Evolutionary conservation across 495 filamentous ascomycete species (phyloP).

Genomic region (Parmelia sp.): DNA sequence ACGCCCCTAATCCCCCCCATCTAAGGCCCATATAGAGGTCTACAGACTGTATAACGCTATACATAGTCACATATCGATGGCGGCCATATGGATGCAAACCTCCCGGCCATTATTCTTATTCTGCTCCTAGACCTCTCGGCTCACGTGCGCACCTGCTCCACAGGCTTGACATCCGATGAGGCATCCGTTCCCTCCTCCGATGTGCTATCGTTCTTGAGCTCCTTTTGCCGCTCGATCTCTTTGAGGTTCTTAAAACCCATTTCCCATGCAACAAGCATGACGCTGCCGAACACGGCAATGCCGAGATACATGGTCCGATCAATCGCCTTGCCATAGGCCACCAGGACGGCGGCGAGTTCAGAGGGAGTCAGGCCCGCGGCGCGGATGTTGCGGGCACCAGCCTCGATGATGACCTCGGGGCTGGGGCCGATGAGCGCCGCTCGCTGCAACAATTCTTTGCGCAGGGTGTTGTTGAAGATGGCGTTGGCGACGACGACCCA

Average conservation of each 20-base stretch:
- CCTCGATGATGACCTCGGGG: constrained; percentile 41
- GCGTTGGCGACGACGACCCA: constrained; percentile 62
- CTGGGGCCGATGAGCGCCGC: constrained; percentile 29
- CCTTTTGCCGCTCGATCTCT: constrained; percentile 20
- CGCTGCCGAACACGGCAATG: constrained; percentile 25
- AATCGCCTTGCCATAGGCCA: constrained; percentile 57
- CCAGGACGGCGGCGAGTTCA: constrained; percentile 45
- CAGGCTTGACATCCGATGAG: constrained; percentile 25
- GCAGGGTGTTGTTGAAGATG: constrained; percentile 59
- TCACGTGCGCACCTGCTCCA: constrained; percentile 26
- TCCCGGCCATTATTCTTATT: constrained; percentile 18
- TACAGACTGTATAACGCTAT: neutral
- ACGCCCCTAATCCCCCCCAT: too few species aligned
- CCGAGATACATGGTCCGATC: constrained; percentile 50
- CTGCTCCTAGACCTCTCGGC: constrained; percentile 24
- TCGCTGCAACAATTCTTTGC: constrained; percentile 40
- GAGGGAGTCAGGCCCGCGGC: constrained; percentile 32
- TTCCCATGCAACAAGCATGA: constrained; percentile 28
- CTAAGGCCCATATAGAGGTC: neutral
- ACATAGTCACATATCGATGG: neutral
- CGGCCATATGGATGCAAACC: neutral
- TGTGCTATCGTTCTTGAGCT: constrained; percentile 26
- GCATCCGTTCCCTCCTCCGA: constrained; percentile 21
- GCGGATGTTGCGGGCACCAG: constrained; percentile 59
- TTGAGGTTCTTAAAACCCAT: constrained; percentile 26